phyloP scores from a whole-genome alignment of 2,329 filamentous ascomycete genomes.

The Penicillium crustosum region DNA sequence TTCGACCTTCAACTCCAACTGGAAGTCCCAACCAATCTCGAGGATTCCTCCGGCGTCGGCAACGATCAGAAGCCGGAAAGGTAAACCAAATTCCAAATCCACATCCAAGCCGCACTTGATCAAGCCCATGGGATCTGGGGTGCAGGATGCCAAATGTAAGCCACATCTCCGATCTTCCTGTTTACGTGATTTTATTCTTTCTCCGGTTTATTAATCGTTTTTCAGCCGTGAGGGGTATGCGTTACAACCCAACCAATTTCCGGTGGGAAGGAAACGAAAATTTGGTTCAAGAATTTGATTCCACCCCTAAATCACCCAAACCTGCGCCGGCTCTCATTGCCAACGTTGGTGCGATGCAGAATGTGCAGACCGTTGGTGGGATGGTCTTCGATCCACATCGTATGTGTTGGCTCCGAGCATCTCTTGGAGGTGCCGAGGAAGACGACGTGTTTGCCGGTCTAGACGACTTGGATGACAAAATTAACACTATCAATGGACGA shows the following conservation, averaged over 20 bases:
- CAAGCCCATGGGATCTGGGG: constrained; percentile 71
- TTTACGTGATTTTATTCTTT: not conserved
- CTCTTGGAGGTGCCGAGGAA: constrained; percentile 60
- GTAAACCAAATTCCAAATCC: constrained; percentile 34
- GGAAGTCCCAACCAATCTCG: constrained; percentile 57
- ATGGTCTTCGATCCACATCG: constrained; percentile 98
- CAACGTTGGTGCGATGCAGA: constrained; percentile 79
- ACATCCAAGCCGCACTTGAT: constrained; percentile 78
- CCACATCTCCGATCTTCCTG: constrained; percentile 19
- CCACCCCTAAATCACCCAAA: constrained; percentile 44
- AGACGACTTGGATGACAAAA: constrained; percentile 79
- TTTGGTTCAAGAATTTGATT: constrained; percentile 72
- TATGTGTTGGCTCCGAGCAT: constrained; percentile 93
- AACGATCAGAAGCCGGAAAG: constrained; percentile 49
- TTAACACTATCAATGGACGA: constrained; percentile 19
- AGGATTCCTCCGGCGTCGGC: constrained; percentile 53
- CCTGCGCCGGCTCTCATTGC: constrained; percentile 73
- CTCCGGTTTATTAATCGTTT: constrained; percentile 7
- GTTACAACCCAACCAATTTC: constrained; percentile 82
- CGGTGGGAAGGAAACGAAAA: constrained; percentile 98
- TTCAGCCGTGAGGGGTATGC: constrained; percentile 88
- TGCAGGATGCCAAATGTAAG: constrained; percentile 78
- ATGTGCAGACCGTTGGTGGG: constrained; percentile 89
- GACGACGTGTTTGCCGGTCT: constrained; percentile 94
- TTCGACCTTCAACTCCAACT: constrained; percentile 57